Evolutionary conservation across 169 alveolate genomes (phyloP).

Genomic region (Plasmodium gonderi): DNA sequence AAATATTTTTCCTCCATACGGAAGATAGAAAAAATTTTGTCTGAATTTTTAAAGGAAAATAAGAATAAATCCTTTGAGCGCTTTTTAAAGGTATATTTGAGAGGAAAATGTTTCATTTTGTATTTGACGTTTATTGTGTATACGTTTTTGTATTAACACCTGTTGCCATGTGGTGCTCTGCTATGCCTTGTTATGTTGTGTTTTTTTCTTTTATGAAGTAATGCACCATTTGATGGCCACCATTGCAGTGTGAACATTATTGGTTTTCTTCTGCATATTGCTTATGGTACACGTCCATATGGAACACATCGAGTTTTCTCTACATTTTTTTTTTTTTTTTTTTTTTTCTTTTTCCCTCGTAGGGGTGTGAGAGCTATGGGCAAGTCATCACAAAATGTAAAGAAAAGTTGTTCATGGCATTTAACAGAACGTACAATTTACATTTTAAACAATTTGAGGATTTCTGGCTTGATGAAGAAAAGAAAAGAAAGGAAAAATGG

Average conservation of each 20-base stretch:
- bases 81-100: constrained; percentile 33
- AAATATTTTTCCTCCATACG: constrained; percentile 50
- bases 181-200: neutral
- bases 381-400: constrained; percentile 54
- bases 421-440: constrained; percentile 32
- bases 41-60: constrained; percentile 55
- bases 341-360: neutral
- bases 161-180: no score
- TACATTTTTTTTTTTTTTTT: no score
- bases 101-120: neutral
- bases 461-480: constrained; percentile 66
- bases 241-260: no score
- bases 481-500: constrained; percentile 64
- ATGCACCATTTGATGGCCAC: no score
- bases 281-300: no score
- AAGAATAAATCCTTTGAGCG: constrained; percentile 57
- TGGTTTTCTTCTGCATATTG: no score
- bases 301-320: no score
- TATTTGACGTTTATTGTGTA: no score
- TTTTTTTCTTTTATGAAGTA: no score
- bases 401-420: constrained; percentile 51
- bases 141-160: no score
- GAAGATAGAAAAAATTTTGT: constrained; percentile 59
- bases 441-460: constrained; percentile 64
- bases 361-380: constrained; percentile 70